Conservation (phyloP, 352 stramenopile species). For the Phytophthora hybrid region DNA sequence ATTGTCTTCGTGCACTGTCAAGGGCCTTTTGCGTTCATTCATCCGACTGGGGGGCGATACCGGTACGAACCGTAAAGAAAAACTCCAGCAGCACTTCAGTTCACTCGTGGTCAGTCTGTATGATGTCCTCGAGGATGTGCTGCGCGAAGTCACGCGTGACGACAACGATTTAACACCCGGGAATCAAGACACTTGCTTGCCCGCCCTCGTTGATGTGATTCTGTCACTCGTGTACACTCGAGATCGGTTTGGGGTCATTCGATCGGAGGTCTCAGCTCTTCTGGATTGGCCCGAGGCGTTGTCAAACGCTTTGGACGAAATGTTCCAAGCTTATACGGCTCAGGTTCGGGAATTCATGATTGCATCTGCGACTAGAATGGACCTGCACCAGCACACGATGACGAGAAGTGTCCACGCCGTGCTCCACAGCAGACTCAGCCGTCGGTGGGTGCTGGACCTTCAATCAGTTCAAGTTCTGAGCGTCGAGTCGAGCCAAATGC, state of each 20-base stretch:
- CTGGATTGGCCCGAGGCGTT: neutral
- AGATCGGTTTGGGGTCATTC: neutral
- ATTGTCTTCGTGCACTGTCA: neutral
- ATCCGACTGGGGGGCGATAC: neutral
- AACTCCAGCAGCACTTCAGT: neutral
- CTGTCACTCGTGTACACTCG: neutral
- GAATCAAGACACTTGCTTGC: neutral
- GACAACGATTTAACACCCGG: neutral
- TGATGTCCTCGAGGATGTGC: neutral
- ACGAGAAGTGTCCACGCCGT: no score
- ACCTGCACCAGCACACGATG: no score
- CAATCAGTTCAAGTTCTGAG: neutral
- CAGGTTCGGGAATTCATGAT: neutral
- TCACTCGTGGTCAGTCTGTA: neutral
- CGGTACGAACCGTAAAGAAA: neutral
- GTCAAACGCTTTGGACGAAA: neutral
- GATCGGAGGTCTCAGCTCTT: neutral
- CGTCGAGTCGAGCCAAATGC: neutral
- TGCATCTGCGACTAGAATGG: neutral
- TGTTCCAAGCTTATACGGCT: neutral
- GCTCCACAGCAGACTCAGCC: neutral
- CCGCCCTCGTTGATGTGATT: neutral
- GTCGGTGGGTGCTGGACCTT: neutral
- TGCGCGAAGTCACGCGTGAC: neutral
- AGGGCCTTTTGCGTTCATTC: neutral